Conservation (phyloP, 106 monocot genomes). For the Dendrobium nobile region DNA sequence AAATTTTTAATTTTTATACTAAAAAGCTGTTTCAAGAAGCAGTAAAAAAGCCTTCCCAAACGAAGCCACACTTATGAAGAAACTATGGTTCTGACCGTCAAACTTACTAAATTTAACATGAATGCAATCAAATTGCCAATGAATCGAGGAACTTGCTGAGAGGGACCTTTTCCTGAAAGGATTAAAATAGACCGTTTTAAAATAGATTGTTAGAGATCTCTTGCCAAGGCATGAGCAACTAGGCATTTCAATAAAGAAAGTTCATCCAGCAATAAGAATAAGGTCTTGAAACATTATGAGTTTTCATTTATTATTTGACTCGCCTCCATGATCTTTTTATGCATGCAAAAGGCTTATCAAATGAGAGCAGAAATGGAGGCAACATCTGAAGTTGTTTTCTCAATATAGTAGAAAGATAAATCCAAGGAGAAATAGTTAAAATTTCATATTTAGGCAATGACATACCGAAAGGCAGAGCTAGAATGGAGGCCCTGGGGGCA, state of each 20-base stretch:
- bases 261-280: not conserved
- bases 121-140: constrained; percentile 74
- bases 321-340: not conserved
- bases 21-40: no score
- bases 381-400: not conserved
- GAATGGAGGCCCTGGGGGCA: no score
- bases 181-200: not conserved
- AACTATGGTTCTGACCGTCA: not conserved
- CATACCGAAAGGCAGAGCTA: no score
- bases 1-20: no score
- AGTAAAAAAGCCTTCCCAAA: no score
- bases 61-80: no score
- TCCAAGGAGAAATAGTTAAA: not conserved
- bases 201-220: not conserved
- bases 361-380: no score
- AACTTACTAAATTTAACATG: constrained; percentile 70
- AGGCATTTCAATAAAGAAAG: not conserved
- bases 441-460: no score
- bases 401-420: not conserved
- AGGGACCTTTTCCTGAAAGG: constrained; percentile 69
- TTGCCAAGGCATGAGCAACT: not conserved
- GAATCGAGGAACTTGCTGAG: constrained; percentile 78
- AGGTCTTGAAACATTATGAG: not conserved
- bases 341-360: not conserved
- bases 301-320: not conserved